phyloP scores from a whole-genome alignment of 257 asterid species.

The Solanum chmielewskii region DNA sequence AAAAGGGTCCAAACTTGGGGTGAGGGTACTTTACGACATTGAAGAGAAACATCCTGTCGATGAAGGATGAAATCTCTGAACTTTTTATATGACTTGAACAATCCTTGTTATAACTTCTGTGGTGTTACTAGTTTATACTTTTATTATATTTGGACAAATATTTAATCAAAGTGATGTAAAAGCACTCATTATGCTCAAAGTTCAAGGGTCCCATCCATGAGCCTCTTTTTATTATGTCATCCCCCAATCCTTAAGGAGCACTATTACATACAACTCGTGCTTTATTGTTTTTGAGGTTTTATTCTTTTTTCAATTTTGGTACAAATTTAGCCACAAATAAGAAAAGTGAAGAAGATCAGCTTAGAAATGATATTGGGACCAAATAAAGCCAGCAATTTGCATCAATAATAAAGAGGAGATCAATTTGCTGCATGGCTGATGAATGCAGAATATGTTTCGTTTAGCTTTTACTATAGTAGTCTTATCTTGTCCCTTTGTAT shows the following conservation, averaged over 20 bases:
- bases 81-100: background rate
- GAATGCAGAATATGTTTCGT: background rate
- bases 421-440: background rate
- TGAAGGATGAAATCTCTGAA: background rate
- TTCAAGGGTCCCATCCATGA: background rate
- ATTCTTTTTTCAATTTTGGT: background rate
- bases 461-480: background rate
- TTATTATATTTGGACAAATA: background rate
- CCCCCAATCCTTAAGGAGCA: constrained; percentile 9
- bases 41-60: background rate
- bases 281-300: background rate
- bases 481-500: background rate
- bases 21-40: background rate
- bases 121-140: no score
- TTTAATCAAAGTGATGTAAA: background rate
- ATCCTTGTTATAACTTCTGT: background rate
- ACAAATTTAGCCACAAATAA: background rate
- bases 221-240: constrained; percentile 6
- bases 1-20: background rate
- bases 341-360: background rate
- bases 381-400: background rate
- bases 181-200: background rate
- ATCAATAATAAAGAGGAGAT: background rate
- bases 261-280: constrained; percentile 4
- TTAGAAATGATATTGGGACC: background rate